Evolutionary conservation across 129 eudicot genomes (phyloP), one percentile per base, ranked within the genome.

Genomic region (Flaveria brownii): DNA sequence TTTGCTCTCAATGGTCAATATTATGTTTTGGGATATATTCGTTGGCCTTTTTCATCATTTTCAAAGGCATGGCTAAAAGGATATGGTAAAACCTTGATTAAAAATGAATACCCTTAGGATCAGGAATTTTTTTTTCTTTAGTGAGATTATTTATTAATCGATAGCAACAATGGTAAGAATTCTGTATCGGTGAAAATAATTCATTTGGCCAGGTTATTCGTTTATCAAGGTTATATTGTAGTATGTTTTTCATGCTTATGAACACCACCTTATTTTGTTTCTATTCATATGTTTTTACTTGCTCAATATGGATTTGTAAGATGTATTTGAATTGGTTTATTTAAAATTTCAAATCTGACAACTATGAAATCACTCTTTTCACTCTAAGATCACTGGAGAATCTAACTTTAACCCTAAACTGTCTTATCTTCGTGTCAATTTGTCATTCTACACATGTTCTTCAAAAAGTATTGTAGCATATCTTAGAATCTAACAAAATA

Each of bases 271-370:
- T 59, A 10, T 22, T 22, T 59, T 59, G 36, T 23, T 59, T 59
- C 39, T 59, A 10, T 59, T 12, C 65, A 59, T 59, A 59, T 23
- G 65, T 59, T 59, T 25, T 59, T 59, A 59, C 65, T 22, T 59
- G 65, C 36, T 25, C 65, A 59, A 15, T 23, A 22, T 14, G 12
- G 36, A 59, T 59, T 20, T 59, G 36, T 59, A 59, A 22, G 15
- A 23, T 22, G 65, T 23, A 59, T 23, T 59, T 59, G 5, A 30
- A 30, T 30, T 30, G 5, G 36, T 30, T 30, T 30, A 26, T 26
- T 26, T 26, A 26, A 26, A 26, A 26, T 26, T 30, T 30, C 5
- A 59, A 9, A 59, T 59, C 65, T 59, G 39, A 59, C 3, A 59
- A 59, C 65, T 1, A 18, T 56, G 28, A 56, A 56, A 56, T 20